Evolutionary conservation across 2,329 filamentous ascomycete genomes (phyloP).

Genomic region (Ceratocystis ficicola): DNA sequence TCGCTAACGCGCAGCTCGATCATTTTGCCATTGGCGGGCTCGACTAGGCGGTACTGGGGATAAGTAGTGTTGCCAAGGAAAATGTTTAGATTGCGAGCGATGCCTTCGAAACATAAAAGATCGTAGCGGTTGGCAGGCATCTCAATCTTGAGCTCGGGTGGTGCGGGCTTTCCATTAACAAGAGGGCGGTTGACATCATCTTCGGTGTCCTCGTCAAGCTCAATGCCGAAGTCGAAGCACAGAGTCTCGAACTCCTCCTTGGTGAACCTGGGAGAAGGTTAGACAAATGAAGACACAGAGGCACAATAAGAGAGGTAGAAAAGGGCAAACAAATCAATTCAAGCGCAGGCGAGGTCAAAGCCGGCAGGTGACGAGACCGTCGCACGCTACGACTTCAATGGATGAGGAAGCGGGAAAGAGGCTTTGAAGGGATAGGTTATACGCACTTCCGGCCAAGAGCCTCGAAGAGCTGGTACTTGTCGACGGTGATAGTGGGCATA

Average conservation of each 20-base stretch:
- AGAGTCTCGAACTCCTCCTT: conserved; percentile 92
- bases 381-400: not conserved
- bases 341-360: not conserved
- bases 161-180: conserved; percentile 68
- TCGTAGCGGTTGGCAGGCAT: conserved; percentile 91
- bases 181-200: conserved; percentile 55
- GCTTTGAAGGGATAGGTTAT: conserved; percentile 14
- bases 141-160: conserved; percentile 92
- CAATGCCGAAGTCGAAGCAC: conserved; percentile 97
- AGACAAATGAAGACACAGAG: conserved; percentile 22
- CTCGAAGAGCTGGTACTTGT: conserved; percentile 92
- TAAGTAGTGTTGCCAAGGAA: conserved; percentile 66
- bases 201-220: conserved; percentile 91
- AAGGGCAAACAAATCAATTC: too few relatives aligned
- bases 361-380: not conserved
- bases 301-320: conserved; percentile 15
- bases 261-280: conserved; percentile 51
- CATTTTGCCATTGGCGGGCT: conserved; percentile 59
- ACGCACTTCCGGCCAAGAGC: conserved; percentile 73
- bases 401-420: not conserved
- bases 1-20: conserved; percentile 71
- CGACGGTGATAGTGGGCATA: conserved; percentile 94
- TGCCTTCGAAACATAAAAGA: conserved; percentile 95
- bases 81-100: conserved; percentile 88
- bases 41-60: conserved; percentile 66